Evolutionary conservation across 768 basidiomycete genomes (phyloP), one percentile per base, ranked within the genome.

Genomic region (Calocybe indica): DNA sequence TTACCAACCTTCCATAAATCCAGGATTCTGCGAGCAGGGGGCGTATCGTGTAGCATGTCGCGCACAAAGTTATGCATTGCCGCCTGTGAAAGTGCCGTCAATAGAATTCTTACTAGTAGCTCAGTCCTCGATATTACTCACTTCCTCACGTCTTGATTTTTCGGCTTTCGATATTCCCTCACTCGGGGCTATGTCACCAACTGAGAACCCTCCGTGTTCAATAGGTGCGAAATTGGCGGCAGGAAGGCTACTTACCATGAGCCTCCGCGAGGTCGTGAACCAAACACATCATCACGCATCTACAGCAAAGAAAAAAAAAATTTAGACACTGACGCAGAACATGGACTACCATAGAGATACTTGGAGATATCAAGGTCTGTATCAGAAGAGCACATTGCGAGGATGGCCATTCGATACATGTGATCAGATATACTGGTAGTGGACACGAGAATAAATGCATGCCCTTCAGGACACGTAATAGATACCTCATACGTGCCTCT

Each of bases 191-290:
- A 98, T 97, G 59, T 98, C 95, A 5, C 95, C 95, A 5, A 97
- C 95, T 83, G 58, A 43, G 31, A 45, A 13, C 5, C n/a, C 34
- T 7, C 2, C 5, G 1, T 40, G 7, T 46, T 32, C 7, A n/a
- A 30, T 35, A 31, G 37, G 5, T 15, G 28, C 14, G 12, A 31
- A 32, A 45, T 37, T 36, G 45, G 37, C 37, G 46, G 43, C 28
- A 36, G 14, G 32, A 30, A 6, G 33, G 14, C 43, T 31, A 43
- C 50, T 34, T 42, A 85, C 90, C 86, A 74, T 92, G 88, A 1
- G 95, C 95, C 64, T 99, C 95, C 5, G 94, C 94, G 10, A 99
- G 78, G 65, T 99, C 95, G 59, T 99, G 95, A 10, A 96, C 90
- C 33, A 95, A 55, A 13, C 82, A 82, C 78, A 97, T 85, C 88